Evolutionary conservation across 2,329 filamentous ascomycete species (phyloP).

Genomic region (Talaromyces sp.): DNA sequence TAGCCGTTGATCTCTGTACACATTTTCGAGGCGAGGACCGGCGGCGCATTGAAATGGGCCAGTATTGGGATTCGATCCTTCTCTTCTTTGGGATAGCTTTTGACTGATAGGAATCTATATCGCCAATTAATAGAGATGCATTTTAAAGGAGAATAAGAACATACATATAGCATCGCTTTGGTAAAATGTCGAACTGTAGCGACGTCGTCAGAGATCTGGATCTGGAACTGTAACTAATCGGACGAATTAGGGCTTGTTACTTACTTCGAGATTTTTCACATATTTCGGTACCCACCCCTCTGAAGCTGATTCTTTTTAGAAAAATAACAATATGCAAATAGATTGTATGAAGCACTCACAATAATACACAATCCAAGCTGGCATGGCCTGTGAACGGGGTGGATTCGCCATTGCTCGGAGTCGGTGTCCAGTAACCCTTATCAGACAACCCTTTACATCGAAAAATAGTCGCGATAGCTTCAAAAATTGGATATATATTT

Average conservation of each 20-base stretch:
- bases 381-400: not conserved
- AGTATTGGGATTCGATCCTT: constrained; percentile 1
- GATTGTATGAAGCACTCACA: not conserved
- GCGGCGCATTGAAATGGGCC: constrained; percentile 16
- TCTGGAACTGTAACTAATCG: not conserved
- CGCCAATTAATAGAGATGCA: not conserved
- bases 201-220: not conserved
- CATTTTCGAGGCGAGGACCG: constrained; percentile 14
- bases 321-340: not conserved
- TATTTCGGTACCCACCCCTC: not conserved
- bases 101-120: constrained; percentile 14
- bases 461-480: not conserved
- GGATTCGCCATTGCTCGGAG: not conserved
- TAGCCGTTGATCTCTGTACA: constrained; percentile 18
- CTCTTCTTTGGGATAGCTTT: constrained; percentile 3
- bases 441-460: not conserved
- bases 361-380: not conserved
- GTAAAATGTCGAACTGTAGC: constrained; percentile 11
- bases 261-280: not conserved
- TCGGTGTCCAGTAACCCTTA: not conserved
- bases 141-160: not conserved
- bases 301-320: not conserved
- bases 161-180: constrained; percentile 19
- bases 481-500: not conserved
- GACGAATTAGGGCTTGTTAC: not conserved